Evolutionary conservation across 2,329 filamentous ascomycete genomes (phyloP).

Genomic region (Leptodontidium sp.): DNA sequence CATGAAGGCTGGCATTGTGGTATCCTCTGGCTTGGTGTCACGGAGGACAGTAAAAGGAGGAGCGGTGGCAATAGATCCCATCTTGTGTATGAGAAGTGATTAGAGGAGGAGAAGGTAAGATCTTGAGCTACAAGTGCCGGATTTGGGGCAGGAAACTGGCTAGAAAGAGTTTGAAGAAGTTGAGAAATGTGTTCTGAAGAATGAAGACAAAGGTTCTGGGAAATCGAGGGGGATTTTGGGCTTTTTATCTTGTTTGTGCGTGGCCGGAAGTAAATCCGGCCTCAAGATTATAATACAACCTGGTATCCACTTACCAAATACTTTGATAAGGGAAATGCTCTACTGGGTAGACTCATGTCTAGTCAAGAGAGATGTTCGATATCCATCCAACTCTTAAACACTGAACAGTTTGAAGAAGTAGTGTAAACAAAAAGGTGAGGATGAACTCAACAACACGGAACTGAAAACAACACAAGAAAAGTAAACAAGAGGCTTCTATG

Average conservation of each 20-base stretch:
- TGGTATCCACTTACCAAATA: slow-evolving; percentile 30
- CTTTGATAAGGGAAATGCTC: slow-evolving; percentile 31
- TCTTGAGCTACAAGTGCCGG: neutral
- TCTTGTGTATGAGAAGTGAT: slow-evolving; percentile 32
- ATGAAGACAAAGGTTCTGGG: slow-evolving; percentile 31
- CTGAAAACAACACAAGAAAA: neutral
- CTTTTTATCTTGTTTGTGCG: slow-evolving; percentile 40
- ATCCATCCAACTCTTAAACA: neutral
- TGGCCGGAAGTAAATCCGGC: slow-evolving; percentile 46
- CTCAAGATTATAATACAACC: slow-evolving; percentile 25
- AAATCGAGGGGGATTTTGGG: slow-evolving; percentile 31
- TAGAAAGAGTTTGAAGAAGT: slow-evolving; percentile 13
- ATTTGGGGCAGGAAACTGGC: slow-evolving; percentile 18
- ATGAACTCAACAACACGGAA: neutral
- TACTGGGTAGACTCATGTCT: neutral
- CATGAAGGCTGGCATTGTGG: slow-evolving; percentile 76
- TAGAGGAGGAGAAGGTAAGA: neutral
- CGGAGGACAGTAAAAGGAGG: slow-evolving; percentile 65
- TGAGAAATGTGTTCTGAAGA: neutral
- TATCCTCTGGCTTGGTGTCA: slow-evolving; percentile 69
- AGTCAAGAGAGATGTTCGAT: neutral
- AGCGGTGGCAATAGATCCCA: slow-evolving; percentile 44
- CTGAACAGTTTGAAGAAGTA: neutral
- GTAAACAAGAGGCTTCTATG: neutral
- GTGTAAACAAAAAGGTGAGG: slow-evolving; percentile 3